Evolutionary conservation across 441 rosid genomes (phyloP).

Genomic region (Arabidopsis hybrid): DNA sequence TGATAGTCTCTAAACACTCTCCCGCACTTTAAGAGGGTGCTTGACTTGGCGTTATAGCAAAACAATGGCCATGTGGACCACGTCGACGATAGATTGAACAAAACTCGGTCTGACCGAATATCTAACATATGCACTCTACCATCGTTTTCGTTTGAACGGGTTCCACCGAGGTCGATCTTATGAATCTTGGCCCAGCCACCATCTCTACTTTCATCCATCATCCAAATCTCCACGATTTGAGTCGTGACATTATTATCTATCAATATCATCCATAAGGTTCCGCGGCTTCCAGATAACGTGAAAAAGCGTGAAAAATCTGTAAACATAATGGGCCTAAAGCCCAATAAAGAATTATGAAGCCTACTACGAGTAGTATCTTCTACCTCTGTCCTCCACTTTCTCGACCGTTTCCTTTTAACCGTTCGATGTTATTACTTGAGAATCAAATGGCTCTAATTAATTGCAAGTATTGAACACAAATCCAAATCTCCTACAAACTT

Average conservation of each 20-base stretch:
- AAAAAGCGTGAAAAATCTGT: background rate
- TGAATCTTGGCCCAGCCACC: constrained; percentile 9
- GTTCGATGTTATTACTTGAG: constrained; percentile 1
- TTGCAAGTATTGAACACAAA: constrained; percentile 12
- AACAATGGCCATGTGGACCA: background rate
- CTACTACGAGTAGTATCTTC: background rate
- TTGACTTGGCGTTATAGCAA: constrained; percentile 10
- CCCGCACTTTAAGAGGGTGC: background rate
- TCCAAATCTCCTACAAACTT: constrained; percentile 31
- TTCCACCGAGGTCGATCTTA: background rate
- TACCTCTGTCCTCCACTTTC: constrained; percentile 3
- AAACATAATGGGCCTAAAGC: background rate
- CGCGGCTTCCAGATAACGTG: background rate
- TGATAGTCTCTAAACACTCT: background rate
- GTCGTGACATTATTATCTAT: background rate
- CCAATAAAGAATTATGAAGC: constrained; percentile 12
- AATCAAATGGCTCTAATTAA: constrained; percentile 18
- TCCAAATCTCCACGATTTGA: background rate
- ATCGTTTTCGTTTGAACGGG: background rate
- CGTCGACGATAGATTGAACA: background rate
- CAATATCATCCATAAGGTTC: constrained; percentile 8
- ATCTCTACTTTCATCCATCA: background rate
- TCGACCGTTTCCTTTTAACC: constrained; percentile 9
- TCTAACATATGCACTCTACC: constrained; percentile 3
- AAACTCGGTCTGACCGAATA: background rate